Evolutionary conservation across 257 asterid genomes (phyloP), one percentile per base, ranked within the genome.

Genomic region (Apocynum venetum): DNA sequence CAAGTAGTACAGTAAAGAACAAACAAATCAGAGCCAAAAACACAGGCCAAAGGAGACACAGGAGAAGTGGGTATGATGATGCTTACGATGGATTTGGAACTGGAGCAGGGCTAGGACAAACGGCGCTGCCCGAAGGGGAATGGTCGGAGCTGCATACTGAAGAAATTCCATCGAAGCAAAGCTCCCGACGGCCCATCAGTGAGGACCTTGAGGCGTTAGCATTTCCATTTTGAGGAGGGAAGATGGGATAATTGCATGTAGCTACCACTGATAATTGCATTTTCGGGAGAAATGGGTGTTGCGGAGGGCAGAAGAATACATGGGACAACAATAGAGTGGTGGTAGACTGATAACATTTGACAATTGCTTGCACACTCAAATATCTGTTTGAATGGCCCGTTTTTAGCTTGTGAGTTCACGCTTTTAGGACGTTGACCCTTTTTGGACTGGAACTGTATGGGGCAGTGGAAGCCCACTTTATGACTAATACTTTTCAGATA

Each of bases 181-280:
- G 96, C 82, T 87, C 88, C 69, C 98, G 98, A 64, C 99, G 97
- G 82, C 96, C 89, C 61, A 89, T 76, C 49, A 82, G 74, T 1
- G 77, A 79, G 64, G 82, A 47, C 56, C 84, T 77, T 74, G 80
- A 6, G 17, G 52, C 64, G 17, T 9, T 15, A 36, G 9, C 9
- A 35, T 43, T 68, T 68, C 17, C 52, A 41, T 25, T 68, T 8
- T 19, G 13, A 19, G 73, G 17, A 43, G 53, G 38, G 0, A 19
- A 44, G 6, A 71, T 10, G 2, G 61, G 41, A 61, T 38, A 65
- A 78, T 59, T 71, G 40, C 52, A 36, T 63, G 75, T 44, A 14
- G 75, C 38, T 44, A 41, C 6, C 13, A 68, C 14, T 52, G 51
- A 4, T 35, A 57, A 44, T 38, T 79, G 79, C 83, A 74, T 74